Percentiles rank a stretch among this genome's conserved stretches.
These are phyloP conservation scores for Phytophthora sansomeana DNA, from an alignment of 352 stramenopile genomes.

Conservation along the genomic window DNA sequence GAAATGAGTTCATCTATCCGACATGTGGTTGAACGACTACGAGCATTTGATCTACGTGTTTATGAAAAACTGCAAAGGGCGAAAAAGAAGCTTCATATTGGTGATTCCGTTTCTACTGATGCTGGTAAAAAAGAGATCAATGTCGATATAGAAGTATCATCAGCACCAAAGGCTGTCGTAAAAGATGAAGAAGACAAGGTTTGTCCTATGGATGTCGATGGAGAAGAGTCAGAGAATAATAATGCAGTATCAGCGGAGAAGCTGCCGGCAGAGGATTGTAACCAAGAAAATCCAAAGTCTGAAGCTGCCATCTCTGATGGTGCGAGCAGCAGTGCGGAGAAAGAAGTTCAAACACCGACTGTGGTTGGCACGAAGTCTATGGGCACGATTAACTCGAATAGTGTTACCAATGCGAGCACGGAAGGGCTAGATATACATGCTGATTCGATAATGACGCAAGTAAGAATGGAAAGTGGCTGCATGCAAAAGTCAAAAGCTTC, in stretches of 20 bases:
- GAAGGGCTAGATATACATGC: slow-evolving; percentile 37
- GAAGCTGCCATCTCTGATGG: slow-evolving; percentile 13
- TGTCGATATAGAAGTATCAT: slow-evolving; percentile 22
- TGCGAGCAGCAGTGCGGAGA: slow-evolving; percentile 7
- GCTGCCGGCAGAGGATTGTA: neutral
- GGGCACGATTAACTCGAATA: slow-evolving; percentile 21
- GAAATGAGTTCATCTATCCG: slow-evolving; percentile 47
- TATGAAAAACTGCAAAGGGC: slow-evolving; percentile 67
- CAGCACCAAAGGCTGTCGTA: slow-evolving; percentile 10
- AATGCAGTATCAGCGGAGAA: neutral
- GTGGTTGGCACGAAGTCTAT: slow-evolving; percentile 11
- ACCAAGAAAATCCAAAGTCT: slow-evolving; percentile 15
- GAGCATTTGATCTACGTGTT: slow-evolving; percentile 68
- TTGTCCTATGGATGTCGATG: slow-evolving; percentile 40
- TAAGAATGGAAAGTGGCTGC: slow-evolving; percentile 79
- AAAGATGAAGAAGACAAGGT: slow-evolving; percentile 22
- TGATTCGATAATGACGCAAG: slow-evolving; percentile 67
- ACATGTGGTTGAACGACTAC: slow-evolving; percentile 52
- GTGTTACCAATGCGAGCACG: slow-evolving; percentile 11
- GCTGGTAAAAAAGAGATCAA: slow-evolving; percentile 2
- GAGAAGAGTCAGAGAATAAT: slow-evolving; percentile 11
- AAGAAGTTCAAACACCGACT: neutral
- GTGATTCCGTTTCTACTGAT: slow-evolving; percentile 11
- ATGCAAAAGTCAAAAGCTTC: slow-evolving; percentile 53
- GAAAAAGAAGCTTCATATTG: slow-evolving; percentile 54